Base-by-base conservation (phyloP, 2,329 filamentous ascomycete species). In the Aspergillus brasiliensis region DNA sequence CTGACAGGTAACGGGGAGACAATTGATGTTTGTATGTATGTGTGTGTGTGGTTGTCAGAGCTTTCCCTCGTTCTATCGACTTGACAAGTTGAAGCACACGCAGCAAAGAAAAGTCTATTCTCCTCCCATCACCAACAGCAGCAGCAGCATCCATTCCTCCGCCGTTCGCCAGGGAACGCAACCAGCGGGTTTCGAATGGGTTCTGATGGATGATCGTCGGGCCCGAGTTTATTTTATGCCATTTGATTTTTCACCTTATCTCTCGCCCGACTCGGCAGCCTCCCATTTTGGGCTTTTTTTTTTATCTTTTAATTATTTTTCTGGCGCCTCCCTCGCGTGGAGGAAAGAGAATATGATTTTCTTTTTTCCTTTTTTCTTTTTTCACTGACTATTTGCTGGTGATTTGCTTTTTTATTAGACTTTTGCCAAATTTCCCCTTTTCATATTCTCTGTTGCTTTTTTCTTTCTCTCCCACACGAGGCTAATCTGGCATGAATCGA, bases 161-260 rank as follows among this genome's bases (percentile, higher is more conserved):
- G 23, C 23, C 44, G 23, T 40, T 40, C 28, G 38, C 13, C 19
- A 55, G 25, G 37, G 31, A 55, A 40, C 19, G 51, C n/a, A 40
- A 46, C 21, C 37, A 44, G 38, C n/a, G 19, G 27, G 15, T n/a
- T 17, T 31, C 15, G 44, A 31, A 28, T 10, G 46, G 47, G 37
- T 46, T 53, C 48, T 47, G 55, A 27, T 52, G 25, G 52, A 31
- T 52, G 37, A 59, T 51, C 44, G 46, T 28, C 51, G 52, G 27
- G 17, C 19, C 37, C 42, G 55, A 61, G 54, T 64, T 64, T 58
- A 60, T 60, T 64, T 62, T 62, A 62, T 62, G 52, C 57, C 17
- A 60, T 62, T 62, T 56, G 53, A 60, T 62, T 62, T 62, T 57
- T 61, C 56, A 63, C 23, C 38, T 58, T 44, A 44, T 44, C 42